A percentile compares a stretch with the other conserved stretches of the same genome.
Conservation (phyloP, 192 early-diverging fungal species). For the Umbelopsis ramanniana region DNA sequence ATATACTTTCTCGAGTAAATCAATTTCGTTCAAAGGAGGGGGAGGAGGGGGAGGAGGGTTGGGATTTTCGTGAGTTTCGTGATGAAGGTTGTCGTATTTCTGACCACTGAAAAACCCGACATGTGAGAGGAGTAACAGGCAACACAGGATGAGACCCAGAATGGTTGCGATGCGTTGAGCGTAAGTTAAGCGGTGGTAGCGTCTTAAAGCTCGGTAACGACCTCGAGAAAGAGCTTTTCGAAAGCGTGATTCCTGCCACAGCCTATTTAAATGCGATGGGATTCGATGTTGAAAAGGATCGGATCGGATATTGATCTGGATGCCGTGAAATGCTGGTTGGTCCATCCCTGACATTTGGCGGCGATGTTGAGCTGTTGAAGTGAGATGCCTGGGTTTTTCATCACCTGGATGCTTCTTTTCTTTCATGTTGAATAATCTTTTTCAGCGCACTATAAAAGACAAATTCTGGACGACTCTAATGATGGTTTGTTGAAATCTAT, state of each 20-base stretch:
- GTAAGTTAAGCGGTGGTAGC: conserved; percentile 21
- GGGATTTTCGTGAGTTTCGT: conserved; percentile 24
- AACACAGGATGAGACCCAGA: conserved; percentile 6
- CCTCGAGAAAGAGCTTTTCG: conserved; percentile 5
- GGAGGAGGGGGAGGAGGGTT: background rate
- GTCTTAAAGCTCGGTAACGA: conserved; percentile 11
- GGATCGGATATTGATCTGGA: conserved; percentile 46
- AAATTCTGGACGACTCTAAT: background rate
- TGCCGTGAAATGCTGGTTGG: conserved; percentile 23
- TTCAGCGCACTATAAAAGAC: conserved; percentile 9
- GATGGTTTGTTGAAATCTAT: background rate
- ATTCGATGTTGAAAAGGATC: conserved; percentile 47
- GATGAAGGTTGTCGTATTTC: conserved; percentile 34
- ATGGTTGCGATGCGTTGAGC: background rate
- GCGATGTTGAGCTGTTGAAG: background rate
- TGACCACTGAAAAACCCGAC: conserved; percentile 42
- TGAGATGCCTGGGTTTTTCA: background rate
- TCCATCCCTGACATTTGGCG: conserved; percentile 15
- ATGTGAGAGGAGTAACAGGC: conserved; percentile 35
- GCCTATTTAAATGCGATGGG: conserved; percentile 37
- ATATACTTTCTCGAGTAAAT: conserved; percentile 45
- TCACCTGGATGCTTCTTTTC: conserved; percentile 5
- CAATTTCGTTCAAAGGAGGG: conserved; percentile 27
- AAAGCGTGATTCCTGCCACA: conserved; percentile 40
- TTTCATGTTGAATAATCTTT: conserved; percentile 9